phyloP scores from a whole-genome alignment of 2,329 filamentous ascomycete genomes.

The Aspergillus calidoustus region DNA sequence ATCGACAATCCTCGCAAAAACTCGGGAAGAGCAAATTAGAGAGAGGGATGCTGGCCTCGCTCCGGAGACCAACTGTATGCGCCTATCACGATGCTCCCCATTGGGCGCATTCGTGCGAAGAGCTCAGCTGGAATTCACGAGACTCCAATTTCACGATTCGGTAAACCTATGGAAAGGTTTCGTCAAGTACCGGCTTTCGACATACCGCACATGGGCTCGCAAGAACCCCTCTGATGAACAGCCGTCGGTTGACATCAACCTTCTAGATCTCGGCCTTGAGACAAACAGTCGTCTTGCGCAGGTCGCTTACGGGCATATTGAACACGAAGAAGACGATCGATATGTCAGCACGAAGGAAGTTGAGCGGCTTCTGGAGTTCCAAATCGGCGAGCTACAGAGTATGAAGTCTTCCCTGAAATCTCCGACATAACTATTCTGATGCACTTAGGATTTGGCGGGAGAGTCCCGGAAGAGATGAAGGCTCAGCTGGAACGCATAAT shows the following conservation, averaged over 20 bases:
- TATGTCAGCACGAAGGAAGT: conserved; percentile 76
- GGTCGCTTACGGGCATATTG: conserved; percentile 56
- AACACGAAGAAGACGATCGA: conserved; percentile 46
- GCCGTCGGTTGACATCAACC: conserved; percentile 65
- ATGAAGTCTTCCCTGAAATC: conserved; percentile 25
- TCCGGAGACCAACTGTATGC: conserved; percentile 58
- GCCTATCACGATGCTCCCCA: conserved; percentile 74
- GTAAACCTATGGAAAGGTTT: conserved; percentile 82
- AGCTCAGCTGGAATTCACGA: conserved; percentile 76
- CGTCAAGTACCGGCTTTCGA: conserved; percentile 78
- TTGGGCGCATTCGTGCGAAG: conserved; percentile 80
- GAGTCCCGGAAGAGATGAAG: conserved; percentile 76
- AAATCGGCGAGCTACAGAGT: conserved; percentile 87
- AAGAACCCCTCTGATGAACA: conserved; percentile 53
- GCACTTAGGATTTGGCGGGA: conserved; percentile 70
- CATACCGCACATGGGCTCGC: conserved; percentile 64
- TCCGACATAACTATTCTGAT: conserved; percentile 25
- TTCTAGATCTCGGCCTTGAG: conserved; percentile 63
- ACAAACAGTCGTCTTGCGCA: conserved; percentile 52
- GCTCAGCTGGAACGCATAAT: conserved; percentile 72
- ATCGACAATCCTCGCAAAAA: conserved; percentile 62
- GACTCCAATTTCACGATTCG: conserved; percentile 78
- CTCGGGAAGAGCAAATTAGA: conserved; percentile 63
- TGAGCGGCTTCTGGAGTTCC: conserved; percentile 81
- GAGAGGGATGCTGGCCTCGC: conserved; percentile 59